Percentiles rank a stretch among this genome's conserved stretches.
These are phyloP conservation scores for Polychaeton citri DNA, from an alignment of 2,329 filamentous ascomycete genomes.

Conservation along the genomic window DNA sequence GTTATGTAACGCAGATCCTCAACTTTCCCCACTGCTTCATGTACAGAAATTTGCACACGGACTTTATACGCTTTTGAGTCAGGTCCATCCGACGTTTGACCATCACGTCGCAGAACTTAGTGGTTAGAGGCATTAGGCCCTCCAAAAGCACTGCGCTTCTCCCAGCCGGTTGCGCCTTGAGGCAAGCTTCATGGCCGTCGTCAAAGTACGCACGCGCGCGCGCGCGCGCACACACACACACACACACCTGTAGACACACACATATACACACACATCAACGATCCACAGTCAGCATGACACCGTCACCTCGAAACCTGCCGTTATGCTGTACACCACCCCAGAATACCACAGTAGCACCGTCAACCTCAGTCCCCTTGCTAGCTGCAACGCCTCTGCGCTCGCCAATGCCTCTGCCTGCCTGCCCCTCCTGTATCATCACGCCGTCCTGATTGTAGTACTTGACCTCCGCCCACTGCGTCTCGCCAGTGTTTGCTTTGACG, in stretches of 20 bases:
- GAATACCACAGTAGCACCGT: conserved; percentile 35
- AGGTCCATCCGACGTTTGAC: no score
- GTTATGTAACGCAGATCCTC: no score
- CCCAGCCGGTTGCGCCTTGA: no score
- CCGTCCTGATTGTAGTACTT: conserved; percentile 33
- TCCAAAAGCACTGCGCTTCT: no score
- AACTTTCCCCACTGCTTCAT: no score
- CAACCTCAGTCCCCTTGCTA: conserved; percentile 29
- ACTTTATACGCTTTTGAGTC: no score
- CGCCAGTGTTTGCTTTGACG: conserved; percentile 33
- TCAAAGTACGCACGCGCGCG: no score
- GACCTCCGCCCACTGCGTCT: conserved; percentile 38
- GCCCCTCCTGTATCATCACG: conserved; percentile 19
- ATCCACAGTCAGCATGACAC: conserved; percentile 28
- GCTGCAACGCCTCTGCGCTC: conserved; percentile 26
- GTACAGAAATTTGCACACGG: no score
- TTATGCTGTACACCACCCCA: conserved; percentile 40
- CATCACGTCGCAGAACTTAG: no score
- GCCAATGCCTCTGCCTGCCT: conserved; percentile 25
- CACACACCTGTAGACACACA: not conserved
- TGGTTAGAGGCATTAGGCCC: no score
- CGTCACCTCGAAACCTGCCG: conserved; percentile 28
- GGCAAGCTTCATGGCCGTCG: no score
- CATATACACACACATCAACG: conserved; percentile 1
- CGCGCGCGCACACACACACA: not conserved